Conservation (phyloP, 441 rosid species). For the Pelargonium myrrhifolium region DNA sequence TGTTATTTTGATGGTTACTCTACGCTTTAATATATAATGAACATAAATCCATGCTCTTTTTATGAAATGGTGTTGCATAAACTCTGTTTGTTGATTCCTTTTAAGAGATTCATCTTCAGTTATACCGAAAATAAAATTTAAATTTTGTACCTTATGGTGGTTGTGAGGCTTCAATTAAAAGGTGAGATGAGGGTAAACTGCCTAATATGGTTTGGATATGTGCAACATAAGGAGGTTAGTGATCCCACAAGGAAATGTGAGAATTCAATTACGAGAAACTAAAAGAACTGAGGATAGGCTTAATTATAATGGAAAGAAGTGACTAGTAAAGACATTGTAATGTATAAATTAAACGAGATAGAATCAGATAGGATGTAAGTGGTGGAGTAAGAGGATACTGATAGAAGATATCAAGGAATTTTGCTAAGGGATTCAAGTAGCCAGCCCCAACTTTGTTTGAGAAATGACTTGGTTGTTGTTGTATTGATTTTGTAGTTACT, state of each 20-base stretch:
- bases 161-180: no score
- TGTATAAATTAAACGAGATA: not conserved
- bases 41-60: not conserved
- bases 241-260: not conserved
- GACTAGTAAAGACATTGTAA: not conserved
- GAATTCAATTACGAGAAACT: not conserved
- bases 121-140: not conserved
- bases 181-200: not conserved
- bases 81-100: not conserved
- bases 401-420: not conserved
- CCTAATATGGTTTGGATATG: not conserved
- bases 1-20: not conserved
- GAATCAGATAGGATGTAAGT: not conserved
- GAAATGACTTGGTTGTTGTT: not conserved
- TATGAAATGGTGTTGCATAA: not conserved
- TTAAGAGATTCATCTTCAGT: not conserved
- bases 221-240: not conserved
- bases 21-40: not conserved
- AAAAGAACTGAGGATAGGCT: not conserved
- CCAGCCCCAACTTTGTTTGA: not conserved
- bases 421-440: not conserved
- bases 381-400: not conserved
- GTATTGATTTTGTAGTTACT: not conserved
- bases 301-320: not conserved
- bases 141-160: not conserved